Percentiles rank a stretch among this genome's conserved stretches.
Evolutionary conservation across 2,329 filamentous ascomycete species (phyloP).

Genomic region (Fusarium brevicatenulatum): DNA sequence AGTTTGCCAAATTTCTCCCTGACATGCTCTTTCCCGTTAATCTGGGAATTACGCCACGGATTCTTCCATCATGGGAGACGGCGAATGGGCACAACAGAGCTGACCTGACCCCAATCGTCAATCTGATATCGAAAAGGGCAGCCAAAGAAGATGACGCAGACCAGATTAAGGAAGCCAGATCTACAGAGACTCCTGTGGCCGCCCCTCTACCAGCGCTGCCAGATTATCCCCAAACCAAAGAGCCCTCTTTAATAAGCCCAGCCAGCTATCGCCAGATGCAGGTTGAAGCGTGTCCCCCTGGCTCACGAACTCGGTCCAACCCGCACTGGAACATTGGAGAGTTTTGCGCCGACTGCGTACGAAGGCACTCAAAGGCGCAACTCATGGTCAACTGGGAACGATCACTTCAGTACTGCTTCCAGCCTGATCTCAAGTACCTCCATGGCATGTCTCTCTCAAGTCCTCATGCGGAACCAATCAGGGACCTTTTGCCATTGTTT

Average conservation of each 20-base stretch:
- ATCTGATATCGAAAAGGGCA: constrained; percentile 45
- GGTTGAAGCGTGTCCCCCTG: constrained; percentile 67
- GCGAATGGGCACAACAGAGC: constrained; percentile 42
- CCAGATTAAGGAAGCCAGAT: neutral
- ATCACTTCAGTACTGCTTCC: constrained; percentile 76
- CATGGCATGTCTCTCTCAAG: constrained; percentile 79
- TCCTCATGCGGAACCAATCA: constrained; percentile 68
- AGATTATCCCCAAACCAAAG: neutral
- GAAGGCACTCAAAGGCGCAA: constrained; percentile 72
- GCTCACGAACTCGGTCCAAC: constrained; percentile 67
- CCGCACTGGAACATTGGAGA: constrained; percentile 71
- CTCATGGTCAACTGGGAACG: constrained; percentile 74
- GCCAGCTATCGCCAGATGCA: constrained; percentile 55
- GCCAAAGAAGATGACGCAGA: constrained; percentile 5
- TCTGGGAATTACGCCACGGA: constrained; percentile 59
- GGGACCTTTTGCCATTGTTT: constrained; percentile 77
- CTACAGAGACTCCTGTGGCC: constrained; percentile 4
- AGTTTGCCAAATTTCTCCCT: constrained; percentile 77
- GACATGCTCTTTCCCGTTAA: constrained; percentile 90
- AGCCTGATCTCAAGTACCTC: constrained; percentile 78
- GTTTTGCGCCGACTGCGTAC: constrained; percentile 71
- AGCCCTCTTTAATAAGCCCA: constrained; percentile 34
- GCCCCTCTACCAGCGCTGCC: constrained; percentile 7
- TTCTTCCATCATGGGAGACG: constrained; percentile 70
- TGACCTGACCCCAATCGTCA: constrained; percentile 44